Evolutionary conservation across 2,329 filamentous ascomycete genomes (phyloP).

Genomic region (Epichloe aotearoae): DNA sequence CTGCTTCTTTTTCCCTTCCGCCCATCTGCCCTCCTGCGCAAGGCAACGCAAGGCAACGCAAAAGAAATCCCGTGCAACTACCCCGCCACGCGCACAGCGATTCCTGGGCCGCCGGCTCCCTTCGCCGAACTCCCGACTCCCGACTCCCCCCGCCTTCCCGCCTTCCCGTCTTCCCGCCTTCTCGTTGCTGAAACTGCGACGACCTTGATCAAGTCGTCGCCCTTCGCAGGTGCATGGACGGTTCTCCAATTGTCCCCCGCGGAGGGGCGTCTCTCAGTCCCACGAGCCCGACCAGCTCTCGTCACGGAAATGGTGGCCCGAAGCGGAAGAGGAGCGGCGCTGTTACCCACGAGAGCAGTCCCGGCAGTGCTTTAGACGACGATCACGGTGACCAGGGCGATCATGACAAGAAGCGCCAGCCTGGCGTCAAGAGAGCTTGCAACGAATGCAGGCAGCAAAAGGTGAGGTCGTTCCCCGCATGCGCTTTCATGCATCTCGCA

Average conservation of each 20-base stretch:
- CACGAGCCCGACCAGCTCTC: slow-evolving; percentile 41
- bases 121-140: slow-evolving; percentile 6
- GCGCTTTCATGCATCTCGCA: background rate
- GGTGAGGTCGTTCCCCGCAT: slow-evolving; percentile 32
- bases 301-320: slow-evolving; percentile 32
- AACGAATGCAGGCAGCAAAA: slow-evolving; percentile 81
- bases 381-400: slow-evolving; percentile 34
- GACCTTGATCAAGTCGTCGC: slow-evolving; percentile 8
- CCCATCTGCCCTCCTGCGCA: background rate
- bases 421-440: slow-evolving; percentile 65
- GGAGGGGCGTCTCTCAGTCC: slow-evolving; percentile 38
- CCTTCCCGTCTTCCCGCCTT: slow-evolving; percentile 7
- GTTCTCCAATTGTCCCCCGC: slow-evolving; percentile 30
- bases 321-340: slow-evolving; percentile 47
- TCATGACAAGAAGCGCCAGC: slow-evolving; percentile 49
- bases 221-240: slow-evolving; percentile 30
- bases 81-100: slow-evolving; percentile 1
- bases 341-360: slow-evolving; percentile 43
- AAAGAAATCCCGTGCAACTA: slow-evolving; percentile 1
- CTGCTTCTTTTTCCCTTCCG: background rate
- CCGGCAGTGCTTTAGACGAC: slow-evolving; percentile 36
- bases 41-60: background rate
- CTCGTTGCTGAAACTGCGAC: slow-evolving; percentile 5
- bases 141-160: slow-evolving; percentile 1
- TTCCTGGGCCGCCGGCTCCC: slow-evolving; percentile 1